Conservation (phyloP, 2,329 filamentous ascomycete species). For the Colletotrichum euphorbiae region DNA sequence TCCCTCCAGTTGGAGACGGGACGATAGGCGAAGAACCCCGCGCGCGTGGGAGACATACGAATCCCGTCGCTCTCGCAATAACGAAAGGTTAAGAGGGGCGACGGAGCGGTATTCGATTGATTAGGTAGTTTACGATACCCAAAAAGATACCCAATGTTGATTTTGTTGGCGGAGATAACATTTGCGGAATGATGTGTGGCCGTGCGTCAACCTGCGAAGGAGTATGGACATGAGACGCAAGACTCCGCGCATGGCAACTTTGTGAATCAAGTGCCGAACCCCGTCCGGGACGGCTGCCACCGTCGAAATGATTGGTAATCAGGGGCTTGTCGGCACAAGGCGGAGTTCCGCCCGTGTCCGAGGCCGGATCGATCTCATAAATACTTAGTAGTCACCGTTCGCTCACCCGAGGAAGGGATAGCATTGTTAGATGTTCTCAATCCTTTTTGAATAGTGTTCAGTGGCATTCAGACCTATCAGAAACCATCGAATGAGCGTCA, state of each 20-base stretch:
- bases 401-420: background rate
- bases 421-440: background rate
- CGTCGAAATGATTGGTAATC: constrained; percentile 38
- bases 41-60: constrained; percentile 19
- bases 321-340: constrained; percentile 19
- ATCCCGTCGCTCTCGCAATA: constrained; percentile 27
- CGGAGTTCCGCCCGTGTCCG: constrained; percentile 32
- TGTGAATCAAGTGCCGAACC: constrained; percentile 11
- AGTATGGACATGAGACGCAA: background rate
- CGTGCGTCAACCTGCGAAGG: background rate
- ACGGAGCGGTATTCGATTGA: constrained; percentile 33
- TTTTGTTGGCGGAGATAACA: background rate
- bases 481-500: constrained; percentile 23
- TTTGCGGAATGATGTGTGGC: background rate
- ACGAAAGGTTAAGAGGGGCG: constrained; percentile 29
- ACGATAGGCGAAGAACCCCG: constrained; percentile 30
- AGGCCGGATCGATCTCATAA: constrained; percentile 17
- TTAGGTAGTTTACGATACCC: background rate
- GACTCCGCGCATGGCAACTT: background rate
- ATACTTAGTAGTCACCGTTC: background rate
- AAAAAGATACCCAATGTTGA: background rate
- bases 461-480: background rate
- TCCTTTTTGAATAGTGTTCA: background rate
- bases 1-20: constrained; percentile 39
- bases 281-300: constrained; percentile 33